Conservation (phyloP, 306 rosid genomes). For the Cucurbita ficifolia region DNA sequence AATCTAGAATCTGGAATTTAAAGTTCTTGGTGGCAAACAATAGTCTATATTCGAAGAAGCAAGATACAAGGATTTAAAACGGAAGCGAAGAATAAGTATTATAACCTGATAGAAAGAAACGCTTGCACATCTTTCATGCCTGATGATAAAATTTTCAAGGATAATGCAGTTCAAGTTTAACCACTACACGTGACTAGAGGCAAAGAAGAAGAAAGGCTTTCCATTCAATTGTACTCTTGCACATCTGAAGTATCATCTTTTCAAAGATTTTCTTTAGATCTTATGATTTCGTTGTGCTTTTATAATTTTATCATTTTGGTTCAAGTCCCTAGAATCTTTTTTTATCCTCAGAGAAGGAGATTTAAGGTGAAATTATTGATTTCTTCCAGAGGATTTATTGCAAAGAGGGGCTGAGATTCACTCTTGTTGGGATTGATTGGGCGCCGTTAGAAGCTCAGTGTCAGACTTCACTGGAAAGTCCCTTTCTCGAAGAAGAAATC, state of each 20-base stretch:
- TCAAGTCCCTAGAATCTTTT: not conserved
- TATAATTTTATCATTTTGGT: not conserved
- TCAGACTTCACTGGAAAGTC: too few species aligned
- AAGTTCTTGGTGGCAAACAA: not conserved
- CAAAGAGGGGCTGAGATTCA: too few species aligned
- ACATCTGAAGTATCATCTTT: not conserved
- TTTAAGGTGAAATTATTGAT: too few species aligned
- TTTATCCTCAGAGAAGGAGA: too few species aligned
- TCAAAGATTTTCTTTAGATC: not conserved
- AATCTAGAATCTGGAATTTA: not conserved
- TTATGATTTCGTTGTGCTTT: not conserved
- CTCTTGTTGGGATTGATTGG: too few species aligned
- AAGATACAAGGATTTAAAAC: not conserved
- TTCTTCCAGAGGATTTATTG: too few species aligned
- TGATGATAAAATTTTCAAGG: not conserved
- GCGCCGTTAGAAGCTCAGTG: too few species aligned
- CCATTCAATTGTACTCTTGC: not conserved
- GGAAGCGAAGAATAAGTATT: not conserved
- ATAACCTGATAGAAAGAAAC: not conserved
- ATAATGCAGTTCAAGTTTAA: not conserved
- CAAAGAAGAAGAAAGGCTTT: not conserved
- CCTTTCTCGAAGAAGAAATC: too few species aligned
- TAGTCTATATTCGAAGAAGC: not conserved
- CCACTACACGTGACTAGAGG: not conserved
- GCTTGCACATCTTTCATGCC: not conserved